Evolutionary conservation across 192 early-diverging fungal genomes (phyloP).

Genomic region (Coemansia sp.): DNA sequence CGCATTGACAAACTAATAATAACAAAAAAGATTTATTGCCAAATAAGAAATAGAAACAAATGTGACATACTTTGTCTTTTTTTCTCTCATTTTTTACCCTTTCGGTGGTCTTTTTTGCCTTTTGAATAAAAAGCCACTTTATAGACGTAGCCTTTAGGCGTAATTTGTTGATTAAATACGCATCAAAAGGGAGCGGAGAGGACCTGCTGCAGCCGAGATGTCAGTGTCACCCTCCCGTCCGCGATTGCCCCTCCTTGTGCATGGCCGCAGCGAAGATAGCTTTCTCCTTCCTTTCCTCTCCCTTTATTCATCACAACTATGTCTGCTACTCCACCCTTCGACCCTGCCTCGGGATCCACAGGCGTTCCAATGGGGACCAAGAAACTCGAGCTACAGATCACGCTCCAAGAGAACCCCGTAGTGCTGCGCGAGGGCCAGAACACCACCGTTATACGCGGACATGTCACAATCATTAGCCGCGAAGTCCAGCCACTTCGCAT

Average conservation of each 20-base stretch:
- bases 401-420: slow-evolving; percentile 3
- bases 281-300: neutral
- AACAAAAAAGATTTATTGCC: neutral
- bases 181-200: too few species aligned
- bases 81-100: too few species aligned
- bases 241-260: neutral
- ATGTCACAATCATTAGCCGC: slow-evolving; percentile 11
- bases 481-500: neutral
- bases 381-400: slow-evolving; percentile 17
- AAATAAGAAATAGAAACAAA: neutral
- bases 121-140: too few species aligned
- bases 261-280: neutral
- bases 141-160: too few species aligned
- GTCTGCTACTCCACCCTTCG: neutral
- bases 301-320: neutral
- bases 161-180: too few species aligned
- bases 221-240: neutral
- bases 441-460: neutral
- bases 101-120: too few species aligned
- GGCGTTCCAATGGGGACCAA: neutral
- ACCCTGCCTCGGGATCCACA: neutral
- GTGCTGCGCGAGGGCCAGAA: slow-evolving; percentile 5
- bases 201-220: too few species aligned
- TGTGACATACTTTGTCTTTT: too few species aligned
- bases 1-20: neutral